Base-by-base conservation (phyloP, 768 basidiomycete genomes). In the Melanogaster broomeanus region DNA sequence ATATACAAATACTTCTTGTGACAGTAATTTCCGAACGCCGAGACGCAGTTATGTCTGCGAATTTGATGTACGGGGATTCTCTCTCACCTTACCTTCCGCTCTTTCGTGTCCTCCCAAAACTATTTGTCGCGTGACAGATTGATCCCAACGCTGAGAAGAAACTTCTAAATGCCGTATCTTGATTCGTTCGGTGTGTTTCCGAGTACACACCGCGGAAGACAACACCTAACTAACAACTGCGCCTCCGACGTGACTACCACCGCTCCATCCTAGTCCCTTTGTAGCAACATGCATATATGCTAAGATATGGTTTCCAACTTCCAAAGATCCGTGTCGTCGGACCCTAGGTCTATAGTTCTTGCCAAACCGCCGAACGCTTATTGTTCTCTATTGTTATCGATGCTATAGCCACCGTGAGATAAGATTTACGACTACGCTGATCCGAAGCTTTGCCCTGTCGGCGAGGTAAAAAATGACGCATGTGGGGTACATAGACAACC, bases 391-490 rank as follows among this genome's bases (percentile, higher is more conserved):
- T 42, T 30, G 41, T 58, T 53, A 21, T 42, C 21, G 37, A 45
- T 24, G 24, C 31, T 34, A 54, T 58, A 58, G 48, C 39, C 49
- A 57, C 39, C 51, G 57, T 42, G 47, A 53, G 57, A 66, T 68
- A 63, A 64, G 62, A 64, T 66, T 58, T 27, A 39, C 11, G 45
- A 51, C 48, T 27, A 45, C 38, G 31, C 49, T 67, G 67, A 67
- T 67, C 67, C 66, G 67, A 56, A 41, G 10, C n/a, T 41, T 49
- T 21, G 38, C 48, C 56, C 40, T 48, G 33, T 49, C 45, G 50
- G 43, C 30, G 51, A 27, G 34, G 16, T 11, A 16, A 37, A 25
- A 51, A 15, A 67, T 67, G 67, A 69, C 67, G 65, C 65, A 69
- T 47, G 56, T 46, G 65, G 65, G 64, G 65, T 57, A 61, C n/a